These are phyloP conservation scores for Euphorbia lathyris DNA, from an alignment of 345 rosid genomes.

Conservation along the genomic window DNA sequence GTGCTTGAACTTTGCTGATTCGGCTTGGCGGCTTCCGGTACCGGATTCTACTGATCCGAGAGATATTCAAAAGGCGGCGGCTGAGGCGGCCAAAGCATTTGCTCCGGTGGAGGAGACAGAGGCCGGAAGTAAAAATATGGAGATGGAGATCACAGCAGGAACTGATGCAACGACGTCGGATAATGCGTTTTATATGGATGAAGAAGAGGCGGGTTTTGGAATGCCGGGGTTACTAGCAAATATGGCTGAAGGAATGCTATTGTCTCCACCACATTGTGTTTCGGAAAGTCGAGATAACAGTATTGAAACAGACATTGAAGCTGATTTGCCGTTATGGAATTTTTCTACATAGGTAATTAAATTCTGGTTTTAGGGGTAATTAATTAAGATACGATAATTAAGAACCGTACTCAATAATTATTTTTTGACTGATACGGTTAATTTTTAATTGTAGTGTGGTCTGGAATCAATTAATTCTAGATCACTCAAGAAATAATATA, in stretches of 20 bases:
- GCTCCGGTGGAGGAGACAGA: conserved; percentile 25
- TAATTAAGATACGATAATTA: neutral
- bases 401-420: neutral
- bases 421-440: neutral
- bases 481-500: no score
- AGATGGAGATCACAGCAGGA: no score
- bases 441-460: no score
- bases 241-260: conserved; percentile 80
- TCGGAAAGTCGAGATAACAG: conserved; percentile 24
- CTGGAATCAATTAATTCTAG: neutral
- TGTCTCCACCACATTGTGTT: conserved; percentile 59
- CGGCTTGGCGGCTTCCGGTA: conserved; percentile 62
- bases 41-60: conserved; percentile 58
- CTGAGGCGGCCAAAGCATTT: conserved; percentile 53
- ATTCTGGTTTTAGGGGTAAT: no score
- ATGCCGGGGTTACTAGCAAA: conserved; percentile 54
- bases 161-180: conserved; percentile 12
- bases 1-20: conserved; percentile 89
- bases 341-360: conserved; percentile 22
- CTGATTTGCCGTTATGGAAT: conserved; percentile 62
- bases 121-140: neutral
- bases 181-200: conserved; percentile 43
- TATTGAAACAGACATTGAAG: conserved; percentile 24
- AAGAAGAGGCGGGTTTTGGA: conserved; percentile 61
- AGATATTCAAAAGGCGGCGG: conserved; percentile 76